Base-by-base conservation (phyloP, 2,329 filamentous ascomycete species). In the Tolypocladium nubicola region DNA sequence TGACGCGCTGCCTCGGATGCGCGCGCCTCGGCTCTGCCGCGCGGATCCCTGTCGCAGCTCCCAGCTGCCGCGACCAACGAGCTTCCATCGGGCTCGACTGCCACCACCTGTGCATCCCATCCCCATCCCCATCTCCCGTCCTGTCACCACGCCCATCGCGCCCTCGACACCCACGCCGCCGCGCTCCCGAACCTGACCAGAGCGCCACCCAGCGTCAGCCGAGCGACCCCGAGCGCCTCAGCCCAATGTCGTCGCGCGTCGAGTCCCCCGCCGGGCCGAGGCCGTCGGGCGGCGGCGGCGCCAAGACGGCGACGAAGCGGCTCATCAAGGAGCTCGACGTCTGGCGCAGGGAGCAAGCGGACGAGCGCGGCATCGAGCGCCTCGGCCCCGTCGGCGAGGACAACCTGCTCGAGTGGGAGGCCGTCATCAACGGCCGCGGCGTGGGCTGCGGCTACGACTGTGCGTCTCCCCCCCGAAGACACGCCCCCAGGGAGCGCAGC, bases 371-470 rank as follows among this genome's bases (percentile, higher is more conserved):
- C 50, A 81, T 86, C 62, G 81, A 85, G 72, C 75, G 82, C 14
- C 78, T 86, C 5, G 81, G 80, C 0, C 80, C 82, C 26, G 73
- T 76, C 41, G 68, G 67, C 61, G 81, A 82, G 59, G 76, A 76
- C n/a, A 76, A 83, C 65, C 68, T 86, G 56, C 71, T 85, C 60
- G 69, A 68, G 53, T 85, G 83, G 80, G 77, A 83, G 69, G 77
- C 81, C 35, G 80, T 86, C 55, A 76, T 86, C 56, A 83, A 82
- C 63, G 83, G 82, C n/a, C 70, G 72, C 57, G 81, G 76, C 21
- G 67, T 84, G 26, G 80, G 80, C 1, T 68, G 66, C 37, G 82
- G 82, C 11, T 85, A 85, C 59, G 80, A 84, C 60, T 76, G 81
- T 83, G 62, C 54, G 72, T 67, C 26, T 37, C 13, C n/a, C 4